A percentile compares a stretch with the other conserved stretches of the same genome.
Conservation (phyloP, 768 basidiomycete species). For the Filobasidium floriforme region DNA sequence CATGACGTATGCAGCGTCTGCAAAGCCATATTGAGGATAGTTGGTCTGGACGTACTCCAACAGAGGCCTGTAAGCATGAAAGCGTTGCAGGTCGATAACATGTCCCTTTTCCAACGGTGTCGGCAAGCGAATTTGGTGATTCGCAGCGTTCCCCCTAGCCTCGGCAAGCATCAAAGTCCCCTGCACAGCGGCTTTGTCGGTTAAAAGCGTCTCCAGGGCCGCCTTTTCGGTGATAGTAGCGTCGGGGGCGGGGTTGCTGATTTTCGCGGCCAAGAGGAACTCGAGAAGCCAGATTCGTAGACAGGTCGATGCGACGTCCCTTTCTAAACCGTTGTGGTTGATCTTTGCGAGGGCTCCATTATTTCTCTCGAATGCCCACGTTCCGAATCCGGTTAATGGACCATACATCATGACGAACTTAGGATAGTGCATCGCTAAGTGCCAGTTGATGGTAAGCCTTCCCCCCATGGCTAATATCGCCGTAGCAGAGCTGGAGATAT, state of each 20-base stretch:
- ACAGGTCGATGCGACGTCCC: too few relatives aligned
- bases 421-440: slow-evolving; percentile 5
- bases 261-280: too few relatives aligned
- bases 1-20: too few relatives aligned
- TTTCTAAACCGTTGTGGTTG: too few relatives aligned
- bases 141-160: not conserved
- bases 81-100: not conserved
- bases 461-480: not conserved
- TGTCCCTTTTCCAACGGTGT: not conserved
- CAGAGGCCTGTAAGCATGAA: not conserved
- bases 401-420: slow-evolving; percentile 8
- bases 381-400: too few relatives aligned
- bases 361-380: too few relatives aligned
- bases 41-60: not conserved
- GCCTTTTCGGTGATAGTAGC: too few relatives aligned
- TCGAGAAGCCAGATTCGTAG: too few relatives aligned
- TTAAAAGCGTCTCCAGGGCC: too few relatives aligned
- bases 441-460: slow-evolving; percentile 1
- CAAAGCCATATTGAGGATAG: too few relatives aligned
- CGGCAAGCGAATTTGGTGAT: not conserved
- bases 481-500: not conserved
- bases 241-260: too few relatives aligned
- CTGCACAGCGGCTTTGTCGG: not conserved
- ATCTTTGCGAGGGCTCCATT: too few relatives aligned
- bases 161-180: slow-evolving; percentile 9